Base-by-base conservation (phyloP, 306 rosid species). In the Inga laurina region DNA sequence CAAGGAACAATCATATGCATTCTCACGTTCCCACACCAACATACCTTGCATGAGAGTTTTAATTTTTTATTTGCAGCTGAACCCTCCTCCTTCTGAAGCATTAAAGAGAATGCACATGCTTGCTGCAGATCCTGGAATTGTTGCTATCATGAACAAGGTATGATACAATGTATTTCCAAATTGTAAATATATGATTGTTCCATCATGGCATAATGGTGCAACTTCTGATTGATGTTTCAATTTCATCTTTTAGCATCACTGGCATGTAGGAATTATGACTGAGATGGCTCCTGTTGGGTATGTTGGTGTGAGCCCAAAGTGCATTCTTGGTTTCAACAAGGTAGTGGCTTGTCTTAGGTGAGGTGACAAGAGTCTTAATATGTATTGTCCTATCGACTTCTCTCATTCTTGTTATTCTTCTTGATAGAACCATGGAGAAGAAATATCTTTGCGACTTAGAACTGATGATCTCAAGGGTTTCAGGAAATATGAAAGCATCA, bases 281-380 rank as follows among this genome's bases (percentile, higher is more conserved):
- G 99, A 96, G 93, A 91, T 96, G 98, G 97, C 97, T 81, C 99
- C 99, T 32, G 65, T 92, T 74, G 99, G 99, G 67, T 93, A 92
- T 83, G 98, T 96, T 87, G 99, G 99, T 79, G 86, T 92, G 81
- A 94, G 85, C 91, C 97, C 98, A 77, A 91, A 93, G 89, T 96
- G 99, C 84, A 16, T 93, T 81, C 98, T 96, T 35, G 99, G 99
- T 83, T 88, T 93, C 67, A 96, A 96, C 87, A 91, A 86, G 99
- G 99, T 96, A 90, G 76, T 61, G 77, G 7, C 22, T 78, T 71
- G 54, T 69, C 81, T 52, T 37, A 6, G 80, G 81, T 49, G 72
- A 39, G 51, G 66, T 37, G 41, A 24, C 66, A 48, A 65, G 75
- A 3, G 27, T 57, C 69, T 41, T 68, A 41, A 54, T 71, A 51